Evolutionary conservation across 345 rosid genomes (phyloP).

Genomic region (Syzygium aromaticum): DNA sequence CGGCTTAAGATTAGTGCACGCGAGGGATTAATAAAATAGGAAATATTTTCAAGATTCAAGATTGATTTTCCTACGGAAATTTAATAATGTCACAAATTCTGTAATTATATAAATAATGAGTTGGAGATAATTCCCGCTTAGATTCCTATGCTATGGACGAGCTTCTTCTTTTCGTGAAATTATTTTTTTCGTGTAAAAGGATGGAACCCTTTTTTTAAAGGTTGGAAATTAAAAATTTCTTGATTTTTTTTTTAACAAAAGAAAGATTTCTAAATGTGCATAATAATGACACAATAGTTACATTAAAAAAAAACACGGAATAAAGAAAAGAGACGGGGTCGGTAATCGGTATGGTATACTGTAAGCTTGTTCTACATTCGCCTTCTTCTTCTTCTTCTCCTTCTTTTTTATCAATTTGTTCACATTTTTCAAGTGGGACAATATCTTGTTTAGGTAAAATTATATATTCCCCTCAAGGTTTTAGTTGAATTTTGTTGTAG

Average conservation of each 20-base stretch:
- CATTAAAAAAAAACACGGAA: too few species aligned
- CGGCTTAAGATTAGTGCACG: too few species aligned
- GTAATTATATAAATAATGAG: too few species aligned
- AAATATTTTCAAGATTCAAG: too few species aligned
- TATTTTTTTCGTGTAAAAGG: not conserved
- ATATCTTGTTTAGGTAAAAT: too few species aligned
- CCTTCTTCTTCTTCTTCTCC: too few species aligned
- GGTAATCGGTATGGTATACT: not conserved
- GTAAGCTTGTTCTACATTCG: too few species aligned
- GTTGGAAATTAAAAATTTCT: not conserved
- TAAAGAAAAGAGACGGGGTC: too few species aligned
- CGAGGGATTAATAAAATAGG: too few species aligned
- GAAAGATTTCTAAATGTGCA: not conserved
- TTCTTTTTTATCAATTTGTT: not conserved
- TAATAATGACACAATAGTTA: not conserved
- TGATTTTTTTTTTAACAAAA: not conserved
- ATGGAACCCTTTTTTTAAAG: not conserved
- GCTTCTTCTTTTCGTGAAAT: not conserved
- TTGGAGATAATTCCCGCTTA: not conserved
- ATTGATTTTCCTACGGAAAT: not conserved
- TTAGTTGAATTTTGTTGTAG: too few species aligned
- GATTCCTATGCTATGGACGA: not conserved
- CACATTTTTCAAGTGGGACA: too few species aligned
- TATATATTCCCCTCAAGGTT: too few species aligned
- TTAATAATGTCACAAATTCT: not conserved